Conservation (phyloP, 2,329 filamentous ascomycete species). For the Ascochyta rabiei region DNA sequence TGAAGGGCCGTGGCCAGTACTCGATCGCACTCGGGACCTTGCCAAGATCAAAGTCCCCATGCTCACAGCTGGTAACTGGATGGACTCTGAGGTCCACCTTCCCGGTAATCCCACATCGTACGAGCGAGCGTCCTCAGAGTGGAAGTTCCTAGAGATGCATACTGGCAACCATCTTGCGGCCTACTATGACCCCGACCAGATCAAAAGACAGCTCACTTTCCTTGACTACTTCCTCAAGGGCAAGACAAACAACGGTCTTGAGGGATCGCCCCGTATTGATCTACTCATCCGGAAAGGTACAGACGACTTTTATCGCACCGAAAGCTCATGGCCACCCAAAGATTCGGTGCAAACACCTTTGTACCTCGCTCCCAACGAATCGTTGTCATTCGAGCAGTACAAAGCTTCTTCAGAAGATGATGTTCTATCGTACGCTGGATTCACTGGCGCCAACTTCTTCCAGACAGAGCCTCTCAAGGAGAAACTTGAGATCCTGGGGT, state of each 20-base stretch:
- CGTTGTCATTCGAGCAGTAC: neutral
- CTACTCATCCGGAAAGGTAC: neutral
- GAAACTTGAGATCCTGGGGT: neutral
- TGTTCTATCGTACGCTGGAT: neutral
- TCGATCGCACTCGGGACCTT: neutral
- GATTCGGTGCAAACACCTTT: neutral
- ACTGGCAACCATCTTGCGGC: neutral
- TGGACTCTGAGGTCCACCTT: slow-evolving; percentile 2
- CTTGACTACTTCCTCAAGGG: neutral
- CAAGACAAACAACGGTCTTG: neutral
- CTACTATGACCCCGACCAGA: neutral
- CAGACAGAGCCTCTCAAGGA: neutral
- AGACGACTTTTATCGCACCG: neutral
- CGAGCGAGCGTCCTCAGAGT: neutral
- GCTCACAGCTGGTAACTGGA: slow-evolving; percentile 1
- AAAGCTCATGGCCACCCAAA: neutral
- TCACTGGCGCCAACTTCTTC: neutral
- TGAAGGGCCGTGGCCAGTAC: neutral
- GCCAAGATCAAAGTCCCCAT: slow-evolving; percentile 1
- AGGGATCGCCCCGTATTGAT: neutral
- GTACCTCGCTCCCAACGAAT: neutral
- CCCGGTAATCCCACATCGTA: neutral
- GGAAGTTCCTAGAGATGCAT: neutral
- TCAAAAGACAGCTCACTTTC: neutral
- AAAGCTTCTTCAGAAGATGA: neutral